Base-by-base conservation (phyloP, 768 basidiomycete genomes). In the Termitomyces sp. region DNA sequence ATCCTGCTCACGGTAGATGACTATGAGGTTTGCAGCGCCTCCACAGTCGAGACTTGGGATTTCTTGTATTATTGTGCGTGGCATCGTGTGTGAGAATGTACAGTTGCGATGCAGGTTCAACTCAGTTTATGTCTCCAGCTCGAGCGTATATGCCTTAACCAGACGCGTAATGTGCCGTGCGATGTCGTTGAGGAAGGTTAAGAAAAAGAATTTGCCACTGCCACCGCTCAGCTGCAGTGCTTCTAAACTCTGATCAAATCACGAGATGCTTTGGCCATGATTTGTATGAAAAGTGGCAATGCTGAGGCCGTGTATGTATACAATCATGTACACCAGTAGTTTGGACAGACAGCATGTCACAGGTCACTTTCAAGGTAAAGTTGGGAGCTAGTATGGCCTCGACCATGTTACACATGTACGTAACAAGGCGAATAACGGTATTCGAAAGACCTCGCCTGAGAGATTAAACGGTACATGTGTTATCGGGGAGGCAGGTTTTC, bases 31-130 rank as follows among this genome's bases (percentile, higher is more conserved):
- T 34, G 55, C 30, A 47, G 46, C 55, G 26, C 55, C 55, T 18
- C 55, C 55, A 8, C 55, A 56, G 27, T 56, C 55, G 24, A 56
- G 40, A 32, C 55, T 56, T 8, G 55, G 55, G 34, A 56, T 56
- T 48, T 56, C 55, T 16, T 56, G 55, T 39, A 56, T 27, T 5
- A 56, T 56, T 22, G 37, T 30, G 13, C 55, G 55, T n/a, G 55
- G 37, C 45, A 56, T 47, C 1, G 53, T 33, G 8, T 12, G 8
- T 13, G 10, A 7, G 36, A 37, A 45, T 45, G 39, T 45, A 7
- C 32, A 43, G 22, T 44, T 42, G 24, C 37, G 22, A n/a, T 51
- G 36, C 16, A 26, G 26, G 26, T 30, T 30, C 7, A 20, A n/a
- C n/a, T 52, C 50, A 52, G 50, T 39, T 27, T 34, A 34, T 30